phyloP scores from a whole-genome alignment of 345 rosid genomes.

The Eucalyptus caleyi region DNA sequence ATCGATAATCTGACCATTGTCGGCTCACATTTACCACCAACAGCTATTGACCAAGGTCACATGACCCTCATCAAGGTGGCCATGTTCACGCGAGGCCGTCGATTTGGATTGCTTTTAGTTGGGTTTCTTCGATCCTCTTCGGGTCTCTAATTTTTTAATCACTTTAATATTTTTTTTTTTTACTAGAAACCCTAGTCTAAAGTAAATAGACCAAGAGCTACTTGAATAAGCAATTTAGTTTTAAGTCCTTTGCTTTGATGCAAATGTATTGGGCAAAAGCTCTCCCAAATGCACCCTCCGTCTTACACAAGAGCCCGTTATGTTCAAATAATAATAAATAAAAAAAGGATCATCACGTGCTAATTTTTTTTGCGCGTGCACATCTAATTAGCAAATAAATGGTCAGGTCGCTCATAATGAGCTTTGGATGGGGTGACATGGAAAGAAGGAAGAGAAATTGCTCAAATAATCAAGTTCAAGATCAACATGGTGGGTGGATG shows the following conservation, averaged over 20 bases:
- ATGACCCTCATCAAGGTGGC: background rate
- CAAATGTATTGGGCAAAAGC: background rate
- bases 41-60: background rate
- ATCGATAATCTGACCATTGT: accelerated
- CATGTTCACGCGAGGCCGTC: accelerated
- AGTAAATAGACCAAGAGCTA: background rate
- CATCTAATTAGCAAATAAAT: background rate
- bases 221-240: background rate
- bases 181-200: background rate
- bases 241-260: background rate
- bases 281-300: background rate
- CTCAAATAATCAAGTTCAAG: background rate
- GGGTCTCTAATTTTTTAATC: background rate
- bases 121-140: accelerated
- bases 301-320: background rate
- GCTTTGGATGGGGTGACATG: background rate
- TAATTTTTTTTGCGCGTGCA: background rate
- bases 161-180: background rate
- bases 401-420: background rate
- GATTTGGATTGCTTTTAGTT: background rate
- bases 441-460: background rate
- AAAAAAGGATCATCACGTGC: background rate
- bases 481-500: background rate
- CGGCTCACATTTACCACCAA: accelerated
- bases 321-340: background rate